Evolutionary conservation across 176 grass and related monocot species (phyloP).

Genomic region (Carex kokanica): DNA sequence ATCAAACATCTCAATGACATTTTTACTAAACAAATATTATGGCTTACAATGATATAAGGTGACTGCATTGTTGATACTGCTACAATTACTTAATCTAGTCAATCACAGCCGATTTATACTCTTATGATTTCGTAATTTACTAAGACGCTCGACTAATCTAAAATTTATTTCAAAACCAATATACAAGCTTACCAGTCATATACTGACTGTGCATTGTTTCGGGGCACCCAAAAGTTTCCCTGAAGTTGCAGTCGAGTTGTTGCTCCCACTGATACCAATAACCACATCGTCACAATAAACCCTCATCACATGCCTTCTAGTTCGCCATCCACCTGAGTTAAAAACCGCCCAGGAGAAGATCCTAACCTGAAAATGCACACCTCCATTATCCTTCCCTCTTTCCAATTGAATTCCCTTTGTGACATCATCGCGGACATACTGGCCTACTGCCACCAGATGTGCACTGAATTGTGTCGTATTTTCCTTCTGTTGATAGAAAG

Average conservation of each 20-base stretch:
- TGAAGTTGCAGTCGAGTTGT: conserved; percentile 23
- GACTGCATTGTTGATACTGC: background rate
- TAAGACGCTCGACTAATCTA: background rate
- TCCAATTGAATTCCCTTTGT: conserved; percentile 42
- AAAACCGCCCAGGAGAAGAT: conserved; percentile 54
- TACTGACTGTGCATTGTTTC: conserved; percentile 39
- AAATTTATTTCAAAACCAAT: conserved; percentile 16
- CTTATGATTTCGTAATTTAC: background rate
- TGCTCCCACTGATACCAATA: conserved; percentile 47
- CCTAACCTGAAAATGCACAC: conserved; percentile 54
- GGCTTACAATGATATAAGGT: background rate
- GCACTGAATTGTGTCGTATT: conserved; percentile 50
- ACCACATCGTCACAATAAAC: conserved; percentile 57
- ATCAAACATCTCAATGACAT: conserved; percentile 2
- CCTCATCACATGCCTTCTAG: conserved; percentile 56
- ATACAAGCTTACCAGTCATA: conserved; percentile 34
- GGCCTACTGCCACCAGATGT: conserved; percentile 41
- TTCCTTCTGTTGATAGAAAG: conserved; percentile 48
- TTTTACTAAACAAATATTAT: background rate
- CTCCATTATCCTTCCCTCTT: conserved; percentile 22
- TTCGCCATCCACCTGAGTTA: conserved; percentile 68
- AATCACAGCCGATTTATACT: background rate
- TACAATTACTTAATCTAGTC: background rate
- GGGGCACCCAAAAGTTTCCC: conserved; percentile 33
- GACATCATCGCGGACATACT: conserved; percentile 54